Conservation (phyloP, 257 asterid genomes). For the Linderniella brevidens region DNA sequence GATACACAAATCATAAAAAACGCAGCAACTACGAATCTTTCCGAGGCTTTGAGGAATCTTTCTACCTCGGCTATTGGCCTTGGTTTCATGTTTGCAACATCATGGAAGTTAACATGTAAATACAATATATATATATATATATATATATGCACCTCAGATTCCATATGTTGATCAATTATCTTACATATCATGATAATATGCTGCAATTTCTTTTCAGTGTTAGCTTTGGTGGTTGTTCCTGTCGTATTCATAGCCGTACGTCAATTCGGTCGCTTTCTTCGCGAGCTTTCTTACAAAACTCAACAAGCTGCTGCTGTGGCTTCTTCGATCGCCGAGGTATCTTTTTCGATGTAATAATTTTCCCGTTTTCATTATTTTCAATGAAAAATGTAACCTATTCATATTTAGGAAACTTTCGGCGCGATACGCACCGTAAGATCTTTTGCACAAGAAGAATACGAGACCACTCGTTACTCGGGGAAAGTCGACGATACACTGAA, state of each 20-base stretch:
- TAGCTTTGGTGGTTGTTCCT: slow-evolving; percentile 80
- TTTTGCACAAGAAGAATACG: slow-evolving; percentile 72
- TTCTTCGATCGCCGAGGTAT: slow-evolving; percentile 78
- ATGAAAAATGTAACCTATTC: neutral
- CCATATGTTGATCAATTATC: slow-evolving; percentile 1
- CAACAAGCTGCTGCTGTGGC: slow-evolving; percentile 93
- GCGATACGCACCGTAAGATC: slow-evolving; percentile 85
- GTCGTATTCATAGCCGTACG: slow-evolving; percentile 51
- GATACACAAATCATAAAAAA: slow-evolving; percentile 81
- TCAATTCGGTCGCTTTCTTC: slow-evolving; percentile 56
- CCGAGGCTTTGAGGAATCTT: slow-evolving; percentile 75
- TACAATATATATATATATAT: no score
- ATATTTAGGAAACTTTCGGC: slow-evolving; percentile 63
- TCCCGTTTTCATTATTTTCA: slow-evolving; percentile 1
- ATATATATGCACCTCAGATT: no score
- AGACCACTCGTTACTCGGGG: slow-evolving; percentile 56
- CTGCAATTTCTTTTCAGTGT: slow-evolving; percentile 23
- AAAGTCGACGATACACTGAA: slow-evolving; percentile 71
- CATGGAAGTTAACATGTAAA: slow-evolving; percentile 64
- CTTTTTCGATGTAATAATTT: slow-evolving; percentile 8
- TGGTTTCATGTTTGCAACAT: slow-evolving; percentile 72
- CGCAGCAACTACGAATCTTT: slow-evolving; percentile 86
- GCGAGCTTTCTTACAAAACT: slow-evolving; percentile 73
- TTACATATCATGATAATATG: neutral
- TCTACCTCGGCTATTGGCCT: slow-evolving; percentile 74